These are phyloP conservation scores for Phoma sp. DNA, from an alignment of 2,329 filamentous ascomycete species.

Conservation along the genomic window DNA sequence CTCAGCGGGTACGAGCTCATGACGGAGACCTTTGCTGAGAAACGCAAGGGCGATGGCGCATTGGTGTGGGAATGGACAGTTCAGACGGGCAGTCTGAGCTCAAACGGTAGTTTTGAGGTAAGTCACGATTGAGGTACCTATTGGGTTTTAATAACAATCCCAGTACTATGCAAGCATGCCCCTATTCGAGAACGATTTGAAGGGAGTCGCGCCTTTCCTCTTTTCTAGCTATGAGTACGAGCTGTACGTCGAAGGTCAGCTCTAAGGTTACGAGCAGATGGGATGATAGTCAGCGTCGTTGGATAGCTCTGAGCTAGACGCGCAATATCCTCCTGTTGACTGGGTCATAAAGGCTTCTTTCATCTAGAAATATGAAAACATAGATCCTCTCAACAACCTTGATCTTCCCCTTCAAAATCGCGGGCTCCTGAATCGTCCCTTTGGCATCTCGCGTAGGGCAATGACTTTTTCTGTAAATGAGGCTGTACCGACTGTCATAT, in stretches of 20 bases:
- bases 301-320: neutral
- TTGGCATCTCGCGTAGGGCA: no score
- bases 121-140: neutral
- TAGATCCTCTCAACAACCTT: neutral
- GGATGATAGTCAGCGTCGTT: neutral
- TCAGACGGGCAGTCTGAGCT: constrained; percentile 22
- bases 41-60: constrained; percentile 14
- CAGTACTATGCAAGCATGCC: constrained; percentile 32
- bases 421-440: no score
- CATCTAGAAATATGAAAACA: neutral
- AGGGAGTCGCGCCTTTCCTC: constrained; percentile 29
- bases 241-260: constrained; percentile 15
- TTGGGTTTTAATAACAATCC: neutral
- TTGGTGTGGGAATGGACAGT: constrained; percentile 20
- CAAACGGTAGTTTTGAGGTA: constrained; percentile 22
- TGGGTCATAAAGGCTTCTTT: no score
- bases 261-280: neutral
- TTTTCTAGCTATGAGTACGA: constrained; percentile 32
- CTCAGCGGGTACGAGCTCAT: constrained; percentile 18
- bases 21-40: constrained; percentile 17
- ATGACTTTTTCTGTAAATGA: neutral
- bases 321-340: neutral
- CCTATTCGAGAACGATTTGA: constrained; percentile 29
- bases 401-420: no score
- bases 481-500: neutral